phyloP scores from a whole-genome alignment of 176 grass and related monocot species.

The Triticum dicoccoides region DNA sequence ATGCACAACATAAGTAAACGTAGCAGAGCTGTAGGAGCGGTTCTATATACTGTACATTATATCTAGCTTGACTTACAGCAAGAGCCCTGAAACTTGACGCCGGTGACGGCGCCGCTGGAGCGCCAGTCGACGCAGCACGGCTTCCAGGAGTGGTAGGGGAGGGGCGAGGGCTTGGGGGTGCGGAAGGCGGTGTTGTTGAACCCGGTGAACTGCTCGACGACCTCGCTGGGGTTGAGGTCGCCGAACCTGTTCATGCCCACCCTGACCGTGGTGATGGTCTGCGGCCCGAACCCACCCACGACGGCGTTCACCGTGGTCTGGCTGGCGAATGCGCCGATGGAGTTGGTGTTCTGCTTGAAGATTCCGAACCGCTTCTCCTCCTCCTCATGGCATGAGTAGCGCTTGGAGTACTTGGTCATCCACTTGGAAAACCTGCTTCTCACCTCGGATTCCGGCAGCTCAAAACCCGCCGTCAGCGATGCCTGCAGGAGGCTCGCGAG shows the following conservation, averaged over 20 bases:
- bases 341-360: slow-evolving; percentile 19
- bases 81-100: slow-evolving; percentile 19
- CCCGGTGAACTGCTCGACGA: slow-evolving; percentile 18
- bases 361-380: slow-evolving; percentile 13
- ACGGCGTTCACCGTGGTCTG: background rate
- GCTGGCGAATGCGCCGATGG: slow-evolving; percentile 17
- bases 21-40: background rate
- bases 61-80: slow-evolving; percentile 22
- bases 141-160: background rate
- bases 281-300: slow-evolving; percentile 2
- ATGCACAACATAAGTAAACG: background rate
- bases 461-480: no score
- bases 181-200: background rate
- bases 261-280: background rate
- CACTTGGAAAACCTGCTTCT: slow-evolving; percentile 8
- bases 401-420: slow-evolving; percentile 7
- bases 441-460: background rate
- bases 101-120: slow-evolving; percentile 30
- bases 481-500: no score
- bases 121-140: slow-evolving; percentile 42
- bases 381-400: background rate
- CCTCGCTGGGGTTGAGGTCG: slow-evolving; percentile 14
- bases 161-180: background rate
- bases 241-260: slow-evolving; percentile 43
- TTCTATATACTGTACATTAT: background rate